Percentiles rank a stretch among this genome's conserved stretches.
These are phyloP conservation scores for Euphrasia arctica DNA, from an alignment of 305 asterid species.

Conservation along the genomic window DNA sequence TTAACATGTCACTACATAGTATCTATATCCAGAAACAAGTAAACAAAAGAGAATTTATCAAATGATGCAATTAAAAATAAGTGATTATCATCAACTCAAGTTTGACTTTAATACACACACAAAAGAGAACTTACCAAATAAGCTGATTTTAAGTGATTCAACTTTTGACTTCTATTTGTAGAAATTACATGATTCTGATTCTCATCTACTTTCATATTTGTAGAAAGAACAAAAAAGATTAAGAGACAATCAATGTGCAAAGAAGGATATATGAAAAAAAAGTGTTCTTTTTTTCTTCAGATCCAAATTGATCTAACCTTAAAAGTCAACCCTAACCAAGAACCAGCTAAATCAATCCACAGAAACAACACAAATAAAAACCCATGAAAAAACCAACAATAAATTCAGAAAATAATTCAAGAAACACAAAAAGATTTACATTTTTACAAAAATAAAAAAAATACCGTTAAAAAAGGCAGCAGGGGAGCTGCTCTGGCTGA, in stretches of 20 bases:
- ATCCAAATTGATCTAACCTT: slow-evolving; percentile 18
- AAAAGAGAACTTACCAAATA: background rate
- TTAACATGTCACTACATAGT: background rate
- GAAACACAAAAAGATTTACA: no score
- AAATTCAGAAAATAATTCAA: slow-evolving; percentile 5
- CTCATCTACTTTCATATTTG: background rate
- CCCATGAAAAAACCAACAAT: background rate
- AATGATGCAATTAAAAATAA: no score
- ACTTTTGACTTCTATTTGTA: background rate
- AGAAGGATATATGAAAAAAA: background rate
- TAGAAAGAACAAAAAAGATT: background rate
- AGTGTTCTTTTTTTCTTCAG: background rate
- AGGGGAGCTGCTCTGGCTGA: slow-evolving; percentile 85
- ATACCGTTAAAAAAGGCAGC: slow-evolving; percentile 80
- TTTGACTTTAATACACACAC: background rate
- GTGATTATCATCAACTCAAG: background rate
- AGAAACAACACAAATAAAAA: background rate
- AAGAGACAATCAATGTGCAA: background rate
- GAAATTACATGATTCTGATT: background rate
- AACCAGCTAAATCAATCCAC: slow-evolving; percentile 15
- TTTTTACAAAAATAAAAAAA: background rate
- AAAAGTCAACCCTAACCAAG: slow-evolving; percentile 35
- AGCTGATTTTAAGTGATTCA: background rate
- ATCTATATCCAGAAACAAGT: background rate
- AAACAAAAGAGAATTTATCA: no score